phyloP scores from a whole-genome alignment of 768 basidiomycete genomes.

The Tylopilus subfusipes region DNA sequence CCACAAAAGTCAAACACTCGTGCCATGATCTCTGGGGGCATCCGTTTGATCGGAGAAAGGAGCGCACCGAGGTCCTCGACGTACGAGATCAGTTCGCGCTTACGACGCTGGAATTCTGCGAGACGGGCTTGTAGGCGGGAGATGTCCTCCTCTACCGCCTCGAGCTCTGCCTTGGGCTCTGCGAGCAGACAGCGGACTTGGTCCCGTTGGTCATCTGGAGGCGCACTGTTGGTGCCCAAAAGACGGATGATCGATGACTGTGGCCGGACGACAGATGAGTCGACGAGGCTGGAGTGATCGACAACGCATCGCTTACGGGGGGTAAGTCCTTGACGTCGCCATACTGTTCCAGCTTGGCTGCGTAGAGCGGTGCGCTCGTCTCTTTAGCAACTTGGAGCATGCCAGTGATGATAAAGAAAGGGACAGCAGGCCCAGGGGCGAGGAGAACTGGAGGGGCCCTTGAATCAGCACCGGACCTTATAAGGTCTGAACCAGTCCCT shows the following conservation, averaged over 20 bases:
- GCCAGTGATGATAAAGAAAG: not conserved
- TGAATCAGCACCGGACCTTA: not conserved
- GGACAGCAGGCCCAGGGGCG: not conserved
- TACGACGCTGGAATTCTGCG: conserved; percentile 28
- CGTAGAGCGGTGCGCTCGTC: conserved; percentile 26
- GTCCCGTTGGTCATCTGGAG: conserved; percentile 28
- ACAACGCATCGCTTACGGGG: conserved; percentile 15
- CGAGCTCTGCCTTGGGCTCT: conserved; percentile 28
- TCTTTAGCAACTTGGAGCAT: conserved; percentile 19
- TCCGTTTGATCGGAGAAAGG: conserved; percentile 31
- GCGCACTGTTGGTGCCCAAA: conserved; percentile 25
- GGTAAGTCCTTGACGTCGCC: conserved; percentile 31
- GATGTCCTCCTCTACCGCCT: conserved; percentile 26
- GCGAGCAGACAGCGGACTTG: conserved; percentile 23
- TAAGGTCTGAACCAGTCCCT: conserved; percentile 13
- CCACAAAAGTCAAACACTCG: conserved; percentile 33
- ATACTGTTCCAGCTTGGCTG: conserved; percentile 23
- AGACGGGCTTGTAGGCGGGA: conserved; percentile 29
- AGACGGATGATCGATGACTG: conserved; percentile 33
- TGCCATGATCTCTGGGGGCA: conserved; percentile 34
- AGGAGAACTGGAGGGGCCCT: not conserved
- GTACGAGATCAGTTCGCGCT: conserved; percentile 26
- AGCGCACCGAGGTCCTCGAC: conserved; percentile 34
- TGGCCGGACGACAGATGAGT: conserved; percentile 1
- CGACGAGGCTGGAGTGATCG: conserved; percentile 1